Base-by-base conservation (phyloP, 208 protist species). In the Wallacemonas sp. region DNA sequence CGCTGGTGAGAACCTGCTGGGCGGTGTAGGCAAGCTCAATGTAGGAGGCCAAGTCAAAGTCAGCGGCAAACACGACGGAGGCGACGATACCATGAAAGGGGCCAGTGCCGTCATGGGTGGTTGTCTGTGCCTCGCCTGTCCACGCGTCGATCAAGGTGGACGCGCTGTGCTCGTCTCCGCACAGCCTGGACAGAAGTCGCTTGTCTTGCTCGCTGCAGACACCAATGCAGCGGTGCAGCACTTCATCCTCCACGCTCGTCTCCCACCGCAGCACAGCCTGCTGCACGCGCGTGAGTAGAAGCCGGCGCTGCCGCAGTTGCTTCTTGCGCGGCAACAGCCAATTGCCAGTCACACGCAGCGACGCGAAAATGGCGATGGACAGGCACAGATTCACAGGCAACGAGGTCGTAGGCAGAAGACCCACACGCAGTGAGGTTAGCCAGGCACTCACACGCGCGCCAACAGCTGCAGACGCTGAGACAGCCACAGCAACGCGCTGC, bases 251-350 rank as follows among this genome's bases (percentile, higher is more conserved):
- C 32, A 76, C 79, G 16, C 24, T 36, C 9, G 64, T 61, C 60
- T 88, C 83, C 83, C 78, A 85, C 30, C 68, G 64, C 1, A 56
- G 43, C 14, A 88, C 72, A 39, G 70, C 61, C 17, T 67, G 27
- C 6, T 48, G 58, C 30, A 83, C 76, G 12, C 55, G 44, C 12
- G 34, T 33, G 12, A 88, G 54, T 9, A 85, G 39, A 2, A 84
- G 55, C 0, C 74, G 61, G 36, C 82, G 72, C 5, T 64, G 66
- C 11, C 72, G 82, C 29, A 88, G 69, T 41, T 77, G 75, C 21
- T 69, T 65, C 36, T 60, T 60, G 21, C 65, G 41, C 33, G 68
- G 64, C n/a, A 79, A 71, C 33, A 41, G 62, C n/a, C 34, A 47
- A 0, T 41, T 29, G 14, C 54, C 60, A 33, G 64, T 66, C 26